A percentile compares a stretch with the other conserved stretches of the same genome.
Evolutionary conservation across 495 filamentous ascomycete species (phyloP).

Genomic region (Trichocladium antarcticum): DNA sequence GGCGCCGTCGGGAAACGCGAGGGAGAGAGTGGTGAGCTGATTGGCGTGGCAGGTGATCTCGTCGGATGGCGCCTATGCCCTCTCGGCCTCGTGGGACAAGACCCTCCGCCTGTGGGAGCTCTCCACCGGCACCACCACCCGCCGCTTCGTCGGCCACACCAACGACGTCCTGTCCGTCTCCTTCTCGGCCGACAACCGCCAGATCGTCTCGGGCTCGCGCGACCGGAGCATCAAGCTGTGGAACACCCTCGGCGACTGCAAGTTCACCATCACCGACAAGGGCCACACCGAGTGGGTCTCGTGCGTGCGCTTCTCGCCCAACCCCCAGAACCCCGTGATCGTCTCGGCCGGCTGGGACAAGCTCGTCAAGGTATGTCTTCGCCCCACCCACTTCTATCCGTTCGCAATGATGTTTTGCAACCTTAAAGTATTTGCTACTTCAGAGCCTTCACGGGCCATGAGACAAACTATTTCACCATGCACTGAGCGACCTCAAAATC

Average conservation of each 20-base stretch:
- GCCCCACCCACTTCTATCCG: not conserved
- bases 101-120: constrained; percentile 99
- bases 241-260: constrained; percentile 99
- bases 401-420: constrained; percentile 75
- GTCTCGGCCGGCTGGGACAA: constrained; percentile 99
- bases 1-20: not conserved
- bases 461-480: constrained; percentile 85
- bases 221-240: constrained; percentile 99
- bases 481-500: constrained; percentile 49
- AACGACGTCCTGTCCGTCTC: constrained; percentile 99
- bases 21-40: constrained; percentile 23
- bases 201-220: constrained; percentile 98
- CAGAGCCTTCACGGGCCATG: constrained; percentile 90
- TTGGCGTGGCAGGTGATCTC: constrained; percentile 74
- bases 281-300: constrained; percentile 99
- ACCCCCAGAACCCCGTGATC: constrained; percentile 99
- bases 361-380: constrained; percentile 82
- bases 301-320: constrained; percentile 98
- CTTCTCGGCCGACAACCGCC: constrained; percentile 99
- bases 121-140: constrained; percentile 86
- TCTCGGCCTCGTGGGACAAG: constrained; percentile 99
- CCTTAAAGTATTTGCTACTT: constrained; percentile 99
- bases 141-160: constrained; percentile 97
- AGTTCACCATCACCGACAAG: constrained; percentile 99
- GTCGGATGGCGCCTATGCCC: constrained; percentile 98